phyloP scores from a whole-genome alignment of 75 land plant genomes.

The Pseudotsuga menziesii region DNA sequence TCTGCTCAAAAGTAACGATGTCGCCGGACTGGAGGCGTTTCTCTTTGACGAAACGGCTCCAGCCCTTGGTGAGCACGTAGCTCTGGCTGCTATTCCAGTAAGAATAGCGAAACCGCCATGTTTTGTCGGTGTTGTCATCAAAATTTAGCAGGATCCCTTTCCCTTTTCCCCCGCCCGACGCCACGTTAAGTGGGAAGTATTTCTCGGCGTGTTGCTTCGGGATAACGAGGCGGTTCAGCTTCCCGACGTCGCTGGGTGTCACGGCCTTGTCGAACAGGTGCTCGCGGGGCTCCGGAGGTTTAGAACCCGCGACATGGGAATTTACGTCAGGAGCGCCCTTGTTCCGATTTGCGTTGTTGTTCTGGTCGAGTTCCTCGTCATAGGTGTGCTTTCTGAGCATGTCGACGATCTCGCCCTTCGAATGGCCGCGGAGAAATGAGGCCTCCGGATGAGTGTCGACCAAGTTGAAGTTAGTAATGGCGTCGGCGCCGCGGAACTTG shows the following conservation, averaged over 20 bases:
- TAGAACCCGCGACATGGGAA: neutral
- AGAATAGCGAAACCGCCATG: conserved; percentile 70
- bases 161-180: neutral
- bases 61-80: conserved; percentile 73
- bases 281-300: neutral
- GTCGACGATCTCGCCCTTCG: conserved; percentile 43
- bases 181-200: conserved; percentile 12
- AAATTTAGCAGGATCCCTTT: conserved; percentile 39
- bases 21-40: conserved; percentile 56
- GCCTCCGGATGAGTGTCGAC: conserved; percentile 29
- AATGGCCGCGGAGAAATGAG: conserved; percentile 26
- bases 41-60: conserved; percentile 77
- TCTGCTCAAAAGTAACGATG: conserved; percentile 40
- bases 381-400: conserved; percentile 60
- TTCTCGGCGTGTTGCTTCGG: conserved; percentile 29
- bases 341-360: neutral
- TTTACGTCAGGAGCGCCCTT: neutral
- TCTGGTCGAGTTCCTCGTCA: conserved; percentile 40
- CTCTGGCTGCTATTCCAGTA: conserved; percentile 89
- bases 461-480: conserved; percentile 70
- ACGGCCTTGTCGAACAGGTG: conserved; percentile 22
- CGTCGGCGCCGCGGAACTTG: conserved; percentile 79
- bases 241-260: conserved; percentile 29
- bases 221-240: conserved; percentile 24
- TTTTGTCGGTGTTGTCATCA: conserved; percentile 33